Evolutionary conservation across 164 flowering plant species (phyloP).

Genomic region (Piper longum): DNA sequence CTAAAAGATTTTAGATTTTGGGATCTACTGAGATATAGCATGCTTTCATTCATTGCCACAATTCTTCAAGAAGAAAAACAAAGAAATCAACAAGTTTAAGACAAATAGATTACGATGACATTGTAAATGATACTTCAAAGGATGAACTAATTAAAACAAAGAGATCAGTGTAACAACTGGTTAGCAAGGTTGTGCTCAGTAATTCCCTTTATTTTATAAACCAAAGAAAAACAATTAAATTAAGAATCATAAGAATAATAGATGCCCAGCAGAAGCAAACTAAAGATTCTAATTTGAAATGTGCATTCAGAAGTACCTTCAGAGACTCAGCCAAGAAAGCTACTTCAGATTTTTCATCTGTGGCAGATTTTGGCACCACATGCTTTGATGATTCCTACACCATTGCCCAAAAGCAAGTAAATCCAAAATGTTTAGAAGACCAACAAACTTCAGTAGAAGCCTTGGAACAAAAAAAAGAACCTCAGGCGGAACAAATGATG

Average conservation of each 20-base stretch:
- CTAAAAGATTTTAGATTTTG: too few relatives aligned
- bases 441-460: background rate
- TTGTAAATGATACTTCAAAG: too few relatives aligned
- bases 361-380: conserved; percentile 10
- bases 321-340: conserved; percentile 42
- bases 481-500: conserved; percentile 75
- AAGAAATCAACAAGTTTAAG: too few relatives aligned
- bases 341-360: conserved; percentile 30
- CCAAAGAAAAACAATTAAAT: background rate
- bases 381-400: conserved; percentile 38
- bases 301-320: conserved; percentile 39
- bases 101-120: too few relatives aligned
- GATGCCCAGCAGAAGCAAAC: background rate
- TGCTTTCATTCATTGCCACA: too few relatives aligned
- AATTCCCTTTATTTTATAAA: background rate
- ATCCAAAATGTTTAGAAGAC: background rate
- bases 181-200: too few relatives aligned
- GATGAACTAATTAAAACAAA: too few relatives aligned
- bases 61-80: too few relatives aligned
- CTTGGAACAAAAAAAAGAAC: conserved; percentile 16
- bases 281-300: background rate
- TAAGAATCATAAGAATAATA: background rate
- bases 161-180: too few relatives aligned
- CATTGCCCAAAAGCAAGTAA: background rate
- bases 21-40: too few relatives aligned